These are phyloP conservation scores for Sugiyamaella paludigena DNA, from an alignment of 1,139 yeast species.

Conservation along the genomic window DNA sequence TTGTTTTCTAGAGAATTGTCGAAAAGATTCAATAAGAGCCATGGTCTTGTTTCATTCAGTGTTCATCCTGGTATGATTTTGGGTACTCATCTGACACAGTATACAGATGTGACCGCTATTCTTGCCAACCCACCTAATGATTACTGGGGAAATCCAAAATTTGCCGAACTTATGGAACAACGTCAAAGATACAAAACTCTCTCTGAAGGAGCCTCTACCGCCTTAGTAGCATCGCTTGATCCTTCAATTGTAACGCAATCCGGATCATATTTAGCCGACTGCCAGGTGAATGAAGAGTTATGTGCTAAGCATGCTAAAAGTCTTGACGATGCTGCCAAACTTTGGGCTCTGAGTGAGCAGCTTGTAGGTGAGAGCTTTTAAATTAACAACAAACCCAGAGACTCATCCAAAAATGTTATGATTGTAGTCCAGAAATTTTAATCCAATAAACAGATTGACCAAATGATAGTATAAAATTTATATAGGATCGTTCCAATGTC, in stretches of 20 bases:
- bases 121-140: constrained; percentile 2
- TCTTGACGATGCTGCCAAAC: constrained; percentile 10
- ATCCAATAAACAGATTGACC: no score
- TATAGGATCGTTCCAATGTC: no score
- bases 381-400: no score
- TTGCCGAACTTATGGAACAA: not conserved
- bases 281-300: constrained; percentile 3
- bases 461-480: no score
- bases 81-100: constrained; percentile 12
- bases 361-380: constrained; percentile 13
- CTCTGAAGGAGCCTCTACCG: constrained; percentile 13
- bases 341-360: constrained; percentile 18
- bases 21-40: constrained; percentile 2
- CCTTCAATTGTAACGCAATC: constrained; percentile 4
- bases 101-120: constrained; percentile 6
- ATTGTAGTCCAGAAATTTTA: no score
- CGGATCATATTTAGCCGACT: constrained; percentile 12
- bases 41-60: constrained; percentile 15
- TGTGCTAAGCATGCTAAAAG: constrained; percentile 11
- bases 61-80: constrained; percentile 19
- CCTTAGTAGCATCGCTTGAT: constrained; percentile 14
- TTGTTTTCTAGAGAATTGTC: constrained; percentile 8
- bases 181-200: not conserved
- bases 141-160: constrained; percentile 1
- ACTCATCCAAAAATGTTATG: no score